These are phyloP conservation scores for Aspergillus sp. DNA, from an alignment of 2,329 filamentous ascomycete species.

Conservation along the genomic window DNA sequence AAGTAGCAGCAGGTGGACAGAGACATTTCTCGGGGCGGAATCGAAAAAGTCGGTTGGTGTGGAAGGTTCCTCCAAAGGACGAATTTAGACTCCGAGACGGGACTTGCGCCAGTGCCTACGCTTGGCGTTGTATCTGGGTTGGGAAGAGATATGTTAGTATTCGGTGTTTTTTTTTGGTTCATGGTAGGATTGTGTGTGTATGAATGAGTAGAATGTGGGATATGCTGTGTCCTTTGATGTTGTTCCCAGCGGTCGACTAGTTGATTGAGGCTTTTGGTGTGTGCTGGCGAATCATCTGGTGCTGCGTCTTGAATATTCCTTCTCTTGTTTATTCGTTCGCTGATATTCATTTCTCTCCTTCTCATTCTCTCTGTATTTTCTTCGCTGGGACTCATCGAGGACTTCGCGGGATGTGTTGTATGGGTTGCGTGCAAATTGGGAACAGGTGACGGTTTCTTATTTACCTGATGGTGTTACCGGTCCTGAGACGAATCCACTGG, in stretches of 20 bases:
- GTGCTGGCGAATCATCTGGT: neutral
- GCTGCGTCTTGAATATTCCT: neutral
- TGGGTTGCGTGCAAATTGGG: neutral
- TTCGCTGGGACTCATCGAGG: neutral
- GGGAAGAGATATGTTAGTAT: constrained; percentile 18
- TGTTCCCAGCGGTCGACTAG: neutral
- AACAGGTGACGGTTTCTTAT: constrained; percentile 37
- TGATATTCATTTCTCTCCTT: neutral
- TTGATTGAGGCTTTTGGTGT: neutral
- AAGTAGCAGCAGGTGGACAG: constrained; percentile 22
- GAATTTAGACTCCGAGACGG: constrained; percentile 90
- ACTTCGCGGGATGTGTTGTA: constrained; percentile 10
- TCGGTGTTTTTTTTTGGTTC: neutral
- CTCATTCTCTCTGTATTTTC: neutral
- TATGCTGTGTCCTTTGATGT: neutral
- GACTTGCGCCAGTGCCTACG: constrained; percentile 99
- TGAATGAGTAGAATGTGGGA: neutral
- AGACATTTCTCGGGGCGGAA: constrained; percentile 31
- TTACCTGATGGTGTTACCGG: constrained; percentile 99
- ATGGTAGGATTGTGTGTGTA: neutral
- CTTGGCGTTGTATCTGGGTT: constrained; percentile 96
- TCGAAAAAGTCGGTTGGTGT: constrained; percentile 41
- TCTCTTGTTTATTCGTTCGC: neutral
- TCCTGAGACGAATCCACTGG: constrained; percentile 99
- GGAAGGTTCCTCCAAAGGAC: constrained; percentile 9